Evolutionary conservation across 78 protist genomes (phyloP).

Genomic region (Polysphondylium violaceum): DNA sequence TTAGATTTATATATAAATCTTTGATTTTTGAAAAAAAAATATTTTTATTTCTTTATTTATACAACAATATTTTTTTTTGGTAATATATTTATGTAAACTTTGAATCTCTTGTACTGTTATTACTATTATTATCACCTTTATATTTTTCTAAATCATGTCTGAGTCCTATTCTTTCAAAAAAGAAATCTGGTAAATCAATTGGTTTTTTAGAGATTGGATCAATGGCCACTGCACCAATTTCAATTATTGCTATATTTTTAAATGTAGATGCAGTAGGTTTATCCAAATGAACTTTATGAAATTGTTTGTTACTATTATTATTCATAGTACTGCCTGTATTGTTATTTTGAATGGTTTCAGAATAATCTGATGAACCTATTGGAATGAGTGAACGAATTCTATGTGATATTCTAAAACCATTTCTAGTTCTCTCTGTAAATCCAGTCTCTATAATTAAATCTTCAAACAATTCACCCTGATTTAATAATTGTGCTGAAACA

Average conservation of each 20-base stretch:
- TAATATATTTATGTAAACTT: too few relatives aligned
- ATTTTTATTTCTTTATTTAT: too few relatives aligned
- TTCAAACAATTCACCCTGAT: constrained; percentile 23
- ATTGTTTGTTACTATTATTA: neutral
- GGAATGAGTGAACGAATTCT: constrained; percentile 27
- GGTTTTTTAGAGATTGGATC: constrained; percentile 11
- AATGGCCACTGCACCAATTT: constrained; percentile 34
- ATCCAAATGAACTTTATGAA: neutral
- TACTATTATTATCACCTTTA: too few relatives aligned
- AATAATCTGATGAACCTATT: constrained; percentile 24
- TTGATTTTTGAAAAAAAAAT: neutral
- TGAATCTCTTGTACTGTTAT: too few relatives aligned
- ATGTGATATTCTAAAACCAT: constrained; percentile 59
- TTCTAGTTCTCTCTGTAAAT: constrained; percentile 21
- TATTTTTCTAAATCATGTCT: neutral
- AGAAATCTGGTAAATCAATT: constrained; percentile 30
- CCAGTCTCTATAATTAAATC: constrained; percentile 46
- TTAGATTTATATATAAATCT: neutral
- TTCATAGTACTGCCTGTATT: neutral
- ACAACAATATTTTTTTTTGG: too few relatives aligned
- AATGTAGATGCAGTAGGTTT: constrained; percentile 56
- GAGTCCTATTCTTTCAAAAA: constrained; percentile 55
- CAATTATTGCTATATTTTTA: constrained; percentile 39
- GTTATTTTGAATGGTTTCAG: neutral
- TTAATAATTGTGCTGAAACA: constrained; percentile 2